These are phyloP conservation scores for Kurtzmaniella quercitrusa DNA, from an alignment of 1,139 yeast genomes.

Conservation along the genomic window DNA sequence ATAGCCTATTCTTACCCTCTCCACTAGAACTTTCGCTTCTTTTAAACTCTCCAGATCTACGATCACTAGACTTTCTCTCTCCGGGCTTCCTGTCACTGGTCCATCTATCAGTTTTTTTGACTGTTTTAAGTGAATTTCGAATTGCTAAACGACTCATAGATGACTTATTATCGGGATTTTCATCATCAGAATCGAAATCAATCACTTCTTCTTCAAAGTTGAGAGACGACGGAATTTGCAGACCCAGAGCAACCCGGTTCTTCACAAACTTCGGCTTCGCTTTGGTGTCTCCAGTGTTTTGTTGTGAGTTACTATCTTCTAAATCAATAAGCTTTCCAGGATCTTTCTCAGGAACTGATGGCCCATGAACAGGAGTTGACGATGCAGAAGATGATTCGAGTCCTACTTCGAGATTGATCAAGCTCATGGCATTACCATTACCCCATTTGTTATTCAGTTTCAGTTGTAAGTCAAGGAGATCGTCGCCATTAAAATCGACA, in stretches of 20 bases:
- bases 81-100: constrained; percentile 25
- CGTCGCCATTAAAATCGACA: neutral
- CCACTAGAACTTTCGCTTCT: constrained; percentile 27
- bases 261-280: constrained; percentile 22
- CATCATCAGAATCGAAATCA: constrained; percentile 49
- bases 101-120: constrained; percentile 11
- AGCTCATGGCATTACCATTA: constrained; percentile 12
- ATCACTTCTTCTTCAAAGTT: constrained; percentile 43
- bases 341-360: constrained; percentile 9
- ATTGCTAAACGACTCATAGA: constrained; percentile 41
- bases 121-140: constrained; percentile 32
- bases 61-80: constrained; percentile 11
- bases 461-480: neutral
- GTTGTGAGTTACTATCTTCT: constrained; percentile 19
- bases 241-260: constrained; percentile 26
- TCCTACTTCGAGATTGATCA: constrained; percentile 40
- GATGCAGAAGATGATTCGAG: constrained; percentile 30
- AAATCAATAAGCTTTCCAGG: constrained; percentile 28
- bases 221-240: constrained; percentile 30
- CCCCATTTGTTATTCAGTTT: neutral
- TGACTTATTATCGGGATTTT: constrained; percentile 35
- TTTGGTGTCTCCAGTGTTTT: constrained; percentile 1
- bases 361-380: constrained; percentile 18
- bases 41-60: constrained; percentile 26
- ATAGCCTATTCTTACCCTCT: constrained; percentile 15